These are phyloP conservation scores for Macroventuria anomochaeta DNA, from an alignment of 2,329 filamentous ascomycete species.

Conservation along the genomic window DNA sequence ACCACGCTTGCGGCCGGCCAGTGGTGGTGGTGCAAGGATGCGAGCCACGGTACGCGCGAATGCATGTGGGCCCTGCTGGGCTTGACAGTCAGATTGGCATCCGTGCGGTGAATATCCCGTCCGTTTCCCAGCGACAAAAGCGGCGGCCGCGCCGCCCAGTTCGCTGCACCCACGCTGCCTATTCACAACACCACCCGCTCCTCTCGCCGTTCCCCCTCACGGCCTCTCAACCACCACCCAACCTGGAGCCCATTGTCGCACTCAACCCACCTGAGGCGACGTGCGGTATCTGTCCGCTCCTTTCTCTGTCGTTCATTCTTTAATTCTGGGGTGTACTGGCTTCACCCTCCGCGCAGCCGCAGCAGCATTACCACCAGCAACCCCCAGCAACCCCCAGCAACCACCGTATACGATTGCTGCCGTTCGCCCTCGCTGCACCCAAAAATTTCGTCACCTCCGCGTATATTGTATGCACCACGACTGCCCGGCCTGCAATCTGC, in stretches of 20 bases:
- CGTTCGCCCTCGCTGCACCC: conserved; percentile 10
- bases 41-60: conserved; percentile 13
- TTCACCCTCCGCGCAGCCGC: conserved; percentile 35
- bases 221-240: conserved; percentile 21
- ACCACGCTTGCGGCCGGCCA: conserved; percentile 3
- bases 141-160: conserved; percentile 25
- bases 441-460: conserved; percentile 10
- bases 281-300: conserved; percentile 48
- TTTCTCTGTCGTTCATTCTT: conserved; percentile 46
- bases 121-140: conserved; percentile 27
- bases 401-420: conserved; percentile 13
- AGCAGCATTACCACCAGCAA: conserved; percentile 13
- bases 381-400: not conserved
- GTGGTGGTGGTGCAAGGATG: conserved; percentile 12
- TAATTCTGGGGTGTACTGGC: conserved; percentile 48
- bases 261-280: conserved; percentile 36
- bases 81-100: conserved; percentile 17
- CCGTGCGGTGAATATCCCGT: conserved; percentile 11
- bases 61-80: conserved; percentile 9
- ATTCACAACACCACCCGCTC: conserved; percentile 30
- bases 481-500: conserved; percentile 28
- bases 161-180: conserved; percentile 29
- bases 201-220: conserved; percentile 25
- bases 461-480: conserved; percentile 36
- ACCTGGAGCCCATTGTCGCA: conserved; percentile 45